phyloP scores from a whole-genome alignment of 2,329 filamentous ascomycete genomes.

The Phaeoacremonium minimum region DNA sequence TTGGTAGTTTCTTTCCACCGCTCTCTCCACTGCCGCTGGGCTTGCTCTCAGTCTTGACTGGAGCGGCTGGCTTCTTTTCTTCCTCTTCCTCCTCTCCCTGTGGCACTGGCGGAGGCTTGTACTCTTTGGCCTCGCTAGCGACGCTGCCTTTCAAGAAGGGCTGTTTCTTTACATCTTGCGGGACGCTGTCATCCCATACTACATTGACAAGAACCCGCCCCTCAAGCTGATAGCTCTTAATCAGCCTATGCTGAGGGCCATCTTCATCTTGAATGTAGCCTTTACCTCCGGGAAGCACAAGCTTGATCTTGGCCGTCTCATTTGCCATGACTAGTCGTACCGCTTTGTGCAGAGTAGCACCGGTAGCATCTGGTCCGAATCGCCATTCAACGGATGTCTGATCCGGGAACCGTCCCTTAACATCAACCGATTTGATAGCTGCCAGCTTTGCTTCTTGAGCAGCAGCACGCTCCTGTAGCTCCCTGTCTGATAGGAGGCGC shows the following conservation, averaged over 20 bases:
- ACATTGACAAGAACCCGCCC: constrained; percentile 73
- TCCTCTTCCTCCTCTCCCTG: constrained; percentile 34
- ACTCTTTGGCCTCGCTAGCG: constrained; percentile 58
- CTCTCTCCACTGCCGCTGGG: constrained; percentile 26
- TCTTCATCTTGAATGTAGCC: constrained; percentile 42
- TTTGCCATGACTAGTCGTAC: constrained; percentile 66
- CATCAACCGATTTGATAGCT: constrained; percentile 61
- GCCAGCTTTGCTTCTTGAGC: constrained; percentile 63
- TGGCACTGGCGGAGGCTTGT: constrained; percentile 59
- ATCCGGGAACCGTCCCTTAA: constrained; percentile 86
- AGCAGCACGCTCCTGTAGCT: constrained; percentile 66
- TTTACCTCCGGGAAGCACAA: constrained; percentile 59
- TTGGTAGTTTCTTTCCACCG: constrained; percentile 51
- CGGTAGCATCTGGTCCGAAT: constrained; percentile 66
- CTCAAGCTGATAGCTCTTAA: constrained; percentile 66
- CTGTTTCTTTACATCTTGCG: constrained; percentile 46
- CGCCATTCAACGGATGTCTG: constrained; percentile 71
- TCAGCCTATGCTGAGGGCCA: constrained; percentile 51
- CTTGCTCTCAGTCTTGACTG: constrained; percentile 20
- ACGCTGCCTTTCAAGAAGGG: constrained; percentile 56
- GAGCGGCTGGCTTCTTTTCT: constrained; percentile 18
- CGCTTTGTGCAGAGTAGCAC: constrained; percentile 67
- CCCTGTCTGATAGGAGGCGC: constrained; percentile 76
- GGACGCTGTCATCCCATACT: constrained; percentile 64
- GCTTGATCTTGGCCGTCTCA: constrained; percentile 59